Percentiles rank a stretch among this genome's conserved stretches.
Evolutionary conservation across 208 protist genomes (phyloP).

Genomic region (Hexamita inflata): DNA sequence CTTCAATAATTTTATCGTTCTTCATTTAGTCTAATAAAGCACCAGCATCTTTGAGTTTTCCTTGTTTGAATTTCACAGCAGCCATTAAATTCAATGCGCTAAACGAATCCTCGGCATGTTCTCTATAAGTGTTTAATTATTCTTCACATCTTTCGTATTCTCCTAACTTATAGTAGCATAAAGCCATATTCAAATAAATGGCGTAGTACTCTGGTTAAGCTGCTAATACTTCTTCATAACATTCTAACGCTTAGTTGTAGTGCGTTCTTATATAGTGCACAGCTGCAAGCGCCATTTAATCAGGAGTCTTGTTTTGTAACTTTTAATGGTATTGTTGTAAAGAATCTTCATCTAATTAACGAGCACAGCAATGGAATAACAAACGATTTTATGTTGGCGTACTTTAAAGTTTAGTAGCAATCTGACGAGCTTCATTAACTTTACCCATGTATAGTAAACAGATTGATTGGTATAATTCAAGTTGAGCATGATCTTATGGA

Average conservation of each 20-base stretch:
- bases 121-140: constrained; percentile 3
- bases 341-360: constrained; percentile 20
- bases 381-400: constrained; percentile 2
- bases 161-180: constrained; percentile 26
- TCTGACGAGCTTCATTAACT: neutral
- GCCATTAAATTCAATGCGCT: neutral
- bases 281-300: constrained; percentile 21
- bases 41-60: constrained; percentile 1
- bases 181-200: constrained; percentile 25
- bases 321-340: constrained; percentile 14
- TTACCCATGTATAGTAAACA: constrained; percentile 23
- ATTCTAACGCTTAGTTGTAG: constrained; percentile 21
- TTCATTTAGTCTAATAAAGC: neutral
- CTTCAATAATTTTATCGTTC: neutral
- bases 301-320: neutral
- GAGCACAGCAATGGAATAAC: constrained; percentile 7
- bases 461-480: constrained; percentile 10
- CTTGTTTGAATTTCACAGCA: constrained; percentile 6
- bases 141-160: constrained; percentile 22
- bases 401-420: neutral
- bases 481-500: neutral
- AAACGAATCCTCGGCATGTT: constrained; percentile 20
- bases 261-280: constrained; percentile 20
- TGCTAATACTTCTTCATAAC: constrained; percentile 22
- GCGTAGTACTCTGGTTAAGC: constrained; percentile 5